Evolutionary conservation across 768 basidiomycete genomes (phyloP), one percentile per base, ranked within the genome.

Genomic region (Lentinula detonsa): DNA sequence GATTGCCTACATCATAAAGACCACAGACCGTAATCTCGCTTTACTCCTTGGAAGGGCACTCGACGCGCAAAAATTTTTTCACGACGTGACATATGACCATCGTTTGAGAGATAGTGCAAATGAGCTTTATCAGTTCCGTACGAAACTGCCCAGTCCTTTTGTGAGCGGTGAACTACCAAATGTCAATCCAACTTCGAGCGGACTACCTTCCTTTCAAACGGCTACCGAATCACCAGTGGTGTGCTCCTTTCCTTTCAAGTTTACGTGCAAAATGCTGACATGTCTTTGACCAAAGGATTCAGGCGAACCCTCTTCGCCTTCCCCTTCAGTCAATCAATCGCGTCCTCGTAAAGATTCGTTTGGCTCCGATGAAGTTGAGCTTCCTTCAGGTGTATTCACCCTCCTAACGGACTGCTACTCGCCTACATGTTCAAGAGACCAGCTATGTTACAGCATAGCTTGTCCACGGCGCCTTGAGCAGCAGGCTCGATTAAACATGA

Each of bases 11-110:
- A 96, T 99, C 70, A 97, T 98, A 82, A 95, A 95, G 75, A 98
- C 97, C 3, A 93, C 95, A 5, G 97, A 99, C 75, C 84, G 97
- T 13, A 98, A 97, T 73, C 82, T 99, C 31, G 97, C 97, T 10
- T 76, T 98, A 49, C 80, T 99, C 2, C 82, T 98, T n/a, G 97
- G 97, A 5, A 84, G 97, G 45, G 95, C 97, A 2, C 78, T 99
- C 57, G 97, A 98, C 69, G 90, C 95, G 8, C 97, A 98, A 73
- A 98, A 98, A 75, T 98, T 94, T 76, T 98, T 99, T 71, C 97
- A 99, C 69, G 97, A 98, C 69, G 97, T 99, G 65, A 98, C 97
- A 8, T 99, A 98, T 70, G 96, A 98, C 69, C 97, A 99, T 72
- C 88, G 96, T 13, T 72, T 99, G 61, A 79, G 97, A 55, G 97